phyloP scores from a whole-genome alignment of 2,329 filamentous ascomycete species.

The Albophoma yamanashiensis region DNA sequence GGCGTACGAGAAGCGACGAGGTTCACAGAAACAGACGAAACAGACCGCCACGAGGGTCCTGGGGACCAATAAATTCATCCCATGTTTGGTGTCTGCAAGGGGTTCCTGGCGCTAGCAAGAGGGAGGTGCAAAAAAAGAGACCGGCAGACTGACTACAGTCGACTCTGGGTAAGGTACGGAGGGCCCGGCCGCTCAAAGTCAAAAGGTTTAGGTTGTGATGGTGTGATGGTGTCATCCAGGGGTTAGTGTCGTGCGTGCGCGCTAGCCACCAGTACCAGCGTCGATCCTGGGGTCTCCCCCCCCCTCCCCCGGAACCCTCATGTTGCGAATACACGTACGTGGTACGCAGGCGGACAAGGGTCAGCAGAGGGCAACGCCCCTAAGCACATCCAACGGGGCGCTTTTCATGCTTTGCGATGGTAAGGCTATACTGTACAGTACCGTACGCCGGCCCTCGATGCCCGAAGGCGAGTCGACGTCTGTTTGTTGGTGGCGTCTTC shows the following conservation, averaged over 20 bases:
- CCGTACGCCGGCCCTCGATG: background rate
- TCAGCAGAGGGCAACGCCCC: background rate
- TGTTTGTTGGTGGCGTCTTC: background rate
- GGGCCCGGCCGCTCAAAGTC: background rate
- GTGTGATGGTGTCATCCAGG: conserved; percentile 8
- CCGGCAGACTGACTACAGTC: background rate
- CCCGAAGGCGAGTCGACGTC: background rate
- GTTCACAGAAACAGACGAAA: too few species aligned
- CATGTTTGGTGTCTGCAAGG: background rate
- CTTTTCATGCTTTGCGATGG: background rate
- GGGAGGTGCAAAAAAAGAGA: background rate
- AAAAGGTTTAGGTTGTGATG: background rate
- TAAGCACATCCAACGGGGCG: background rate
- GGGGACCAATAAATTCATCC: background rate
- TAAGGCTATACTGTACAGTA: background rate
- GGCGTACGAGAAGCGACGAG: background rate
- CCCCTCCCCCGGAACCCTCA: background rate
- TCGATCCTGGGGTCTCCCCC: background rate
- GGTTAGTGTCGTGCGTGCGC: conserved; percentile 4
- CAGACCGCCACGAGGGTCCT: background rate
- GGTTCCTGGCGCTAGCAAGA: background rate
- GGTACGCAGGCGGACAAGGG: background rate
- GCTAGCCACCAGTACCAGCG: conserved; percentile 1
- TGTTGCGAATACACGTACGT: background rate
- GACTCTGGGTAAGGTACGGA: too few species aligned